Conservation (phyloP, 2,329 filamentous ascomycete genomes). For the Venturiaceae sp. region DNA sequence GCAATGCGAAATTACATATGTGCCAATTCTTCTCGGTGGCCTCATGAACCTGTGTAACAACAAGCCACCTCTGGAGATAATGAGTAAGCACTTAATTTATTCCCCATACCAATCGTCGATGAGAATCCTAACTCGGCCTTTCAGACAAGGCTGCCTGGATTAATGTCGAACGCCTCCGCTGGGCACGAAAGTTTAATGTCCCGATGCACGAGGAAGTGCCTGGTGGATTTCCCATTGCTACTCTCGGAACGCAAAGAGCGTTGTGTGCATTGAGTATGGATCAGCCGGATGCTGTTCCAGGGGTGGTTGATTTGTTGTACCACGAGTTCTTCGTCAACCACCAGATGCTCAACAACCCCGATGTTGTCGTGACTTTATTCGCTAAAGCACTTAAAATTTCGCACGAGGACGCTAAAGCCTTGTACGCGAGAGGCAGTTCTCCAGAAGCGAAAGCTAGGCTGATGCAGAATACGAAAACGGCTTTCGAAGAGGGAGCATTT, state of each 20-base stretch:
- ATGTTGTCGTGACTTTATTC: slow-evolving; percentile 35
- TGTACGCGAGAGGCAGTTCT: slow-evolving; percentile 23
- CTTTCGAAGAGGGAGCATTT: slow-evolving; percentile 46
- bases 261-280: slow-evolving; percentile 37
- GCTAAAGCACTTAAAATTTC: slow-evolving; percentile 23
- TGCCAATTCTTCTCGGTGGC: slow-evolving; percentile 51
- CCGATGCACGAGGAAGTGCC: slow-evolving; percentile 38
- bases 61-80: slow-evolving; percentile 44
- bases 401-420: slow-evolving; percentile 17
- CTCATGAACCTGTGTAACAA: slow-evolving; percentile 49
- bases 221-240: slow-evolving; percentile 13
- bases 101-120: slow-evolving; percentile 2
- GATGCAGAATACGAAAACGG: slow-evolving; percentile 38
- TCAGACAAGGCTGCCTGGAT: slow-evolving; percentile 53
- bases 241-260: slow-evolving; percentile 34
- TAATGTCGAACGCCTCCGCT: slow-evolving; percentile 41
- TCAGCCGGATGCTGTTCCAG: slow-evolving; percentile 30
- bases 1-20: slow-evolving; percentile 43
- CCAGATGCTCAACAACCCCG: slow-evolving; percentile 33
- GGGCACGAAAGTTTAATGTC: slow-evolving; percentile 43
- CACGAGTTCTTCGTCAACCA: slow-evolving; percentile 42
- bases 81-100: slow-evolving; percentile 30
- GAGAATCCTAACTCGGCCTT: not conserved
- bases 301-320: slow-evolving; percentile 37
- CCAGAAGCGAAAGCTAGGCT: slow-evolving; percentile 38